Base-by-base conservation (phyloP, 1,284 basidiomycete genomes). In the Neonothopanus nambi region DNA sequence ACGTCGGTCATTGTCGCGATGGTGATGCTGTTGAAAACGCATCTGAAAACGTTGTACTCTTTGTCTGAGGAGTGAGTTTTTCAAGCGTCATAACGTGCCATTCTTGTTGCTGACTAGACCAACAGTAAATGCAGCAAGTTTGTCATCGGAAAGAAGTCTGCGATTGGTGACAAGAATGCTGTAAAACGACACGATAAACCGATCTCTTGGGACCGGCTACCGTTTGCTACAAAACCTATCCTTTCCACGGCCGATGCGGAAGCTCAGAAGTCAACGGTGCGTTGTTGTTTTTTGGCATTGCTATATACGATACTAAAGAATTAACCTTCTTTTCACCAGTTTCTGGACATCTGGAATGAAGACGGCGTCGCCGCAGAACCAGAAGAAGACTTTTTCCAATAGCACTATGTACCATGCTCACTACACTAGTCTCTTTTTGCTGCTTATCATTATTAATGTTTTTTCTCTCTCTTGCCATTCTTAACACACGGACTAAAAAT, bases 111-210 rank as follows among this genome's bases (percentile, higher is more conserved):
- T 54, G 56, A 21, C 54, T 5, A 11, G 8, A 15, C 23, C 35
- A 37, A 17, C 57, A 95, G 93, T 48, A 96, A 95, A 89, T 92
- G 92, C 62, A 77, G 81, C 37, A 95, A 93, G 69, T 94, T 90
- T 63, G 78, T 85, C 2, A 69, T 85, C 3, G 89, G 89, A 20
- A 96, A 95, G 78, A 96, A 95, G 70, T 90, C 84, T 50, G 81
- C 87, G 0, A 65, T 87, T 3, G 93, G 93, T 1, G 94, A 97
- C 67, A 89, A 85, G 64, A 79, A 89, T n/a, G 87, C 85, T 2
- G 68, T 75, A 3, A 83, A 81, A 59, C 80, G 82, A 17, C 76
- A 85, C 60, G 82, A 86, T 11, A 72, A 75, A 33, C 75, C 82
- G 1, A 77, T 92, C 42, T 75, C 78, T 15, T 93, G 91, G 88